These are phyloP conservation scores for Malassezia sp. DNA, from an alignment of 1,284 basidiomycete genomes.

Conservation along the genomic window DNA sequence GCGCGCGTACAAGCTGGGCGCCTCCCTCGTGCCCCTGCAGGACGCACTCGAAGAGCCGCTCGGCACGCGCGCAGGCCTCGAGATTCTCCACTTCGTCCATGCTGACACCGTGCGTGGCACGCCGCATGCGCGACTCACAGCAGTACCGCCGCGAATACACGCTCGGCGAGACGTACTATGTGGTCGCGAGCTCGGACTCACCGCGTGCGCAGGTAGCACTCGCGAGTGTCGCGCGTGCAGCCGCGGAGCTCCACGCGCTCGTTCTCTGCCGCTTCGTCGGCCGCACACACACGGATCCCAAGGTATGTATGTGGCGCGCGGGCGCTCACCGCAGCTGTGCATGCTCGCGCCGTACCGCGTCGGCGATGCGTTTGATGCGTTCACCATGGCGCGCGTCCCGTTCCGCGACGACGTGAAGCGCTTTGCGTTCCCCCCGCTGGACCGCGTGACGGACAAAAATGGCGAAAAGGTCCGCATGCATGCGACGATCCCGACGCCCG, in stretches of 20 bases:
- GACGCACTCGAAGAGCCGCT: constrained; percentile 61
- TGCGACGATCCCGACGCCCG: constrained; percentile 67
- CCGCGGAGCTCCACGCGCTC: constrained; percentile 57
- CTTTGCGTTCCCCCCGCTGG: constrained; percentile 73
- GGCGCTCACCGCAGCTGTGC: constrained; percentile 15
- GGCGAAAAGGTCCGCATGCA: constrained; percentile 65
- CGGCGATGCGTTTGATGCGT: constrained; percentile 23
- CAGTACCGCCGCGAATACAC: constrained; percentile 53
- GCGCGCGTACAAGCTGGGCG: constrained; percentile 81
- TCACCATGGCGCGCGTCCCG: constrained; percentile 58
- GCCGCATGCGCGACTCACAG: no score
- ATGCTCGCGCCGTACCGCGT: constrained; percentile 30
- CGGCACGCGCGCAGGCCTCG: constrained; percentile 66
- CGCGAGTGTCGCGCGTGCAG: constrained; percentile 72
- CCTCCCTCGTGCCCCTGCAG: constrained; percentile 64
- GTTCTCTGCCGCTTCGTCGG: constrained; percentile 72
- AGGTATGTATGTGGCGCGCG: no score
- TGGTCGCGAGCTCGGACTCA: constrained; percentile 64
- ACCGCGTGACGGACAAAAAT: constrained; percentile 62
- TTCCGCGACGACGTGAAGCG: constrained; percentile 85
- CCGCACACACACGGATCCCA: constrained; percentile 63
- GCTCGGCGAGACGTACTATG: constrained; percentile 76
- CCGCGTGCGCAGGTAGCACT: constrained; percentile 68
- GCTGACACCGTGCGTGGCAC: constrained; percentile 53
- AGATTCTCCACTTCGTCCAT: constrained; percentile 73